Base-by-base conservation (phyloP, 2,329 filamentous ascomycete genomes). In the Sphaceloma murrayae region DNA sequence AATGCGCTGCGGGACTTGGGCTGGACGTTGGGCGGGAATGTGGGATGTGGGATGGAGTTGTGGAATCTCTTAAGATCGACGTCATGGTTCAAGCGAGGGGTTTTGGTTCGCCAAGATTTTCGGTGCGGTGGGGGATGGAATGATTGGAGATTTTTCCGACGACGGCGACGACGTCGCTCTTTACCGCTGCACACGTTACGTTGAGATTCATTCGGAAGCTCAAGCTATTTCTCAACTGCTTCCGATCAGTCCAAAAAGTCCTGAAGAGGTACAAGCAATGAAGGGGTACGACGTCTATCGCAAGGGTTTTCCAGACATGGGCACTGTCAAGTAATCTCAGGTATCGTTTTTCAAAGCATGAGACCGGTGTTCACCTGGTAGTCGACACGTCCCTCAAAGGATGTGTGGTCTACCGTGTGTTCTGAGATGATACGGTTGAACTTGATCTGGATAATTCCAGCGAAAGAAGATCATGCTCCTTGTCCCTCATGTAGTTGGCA, bases 371-470 rank as follows among this genome's bases (percentile, higher is more conserved):
- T 45, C 42, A 36, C 31, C 27, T n/a, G 29, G 27, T n/a, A n/a
- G n/a, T n/a, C n/a, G n/a, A n/a, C n/a, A n/a, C n/a, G n/a, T n/a
- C n/a, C n/a, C n/a, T n/a, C n/a, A n/a, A n/a, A n/a, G n/a, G n/a
- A n/a, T n/a, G n/a, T n/a, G n/a, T n/a, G n/a, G n/a, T n/a, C n/a
- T n/a, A n/a, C n/a, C 42, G 19, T 14, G 42, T 36, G 62, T 61
- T 68, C 68, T 70, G 68, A 71, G 68, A 71, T 56, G 52, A 70
- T 62, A 71, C 68, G 68, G 68, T 68, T 58, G 65, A 70, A 70
- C 67, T 71, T 70, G 67, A 69, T 67, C 67, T 67, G 63, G 67
- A 65, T 64, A 67, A 70, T 62, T 58, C 67, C 65, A 68, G 67
- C 68, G 67, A 69, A 69, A 70, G 67, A 43, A 48, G 63, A 69